Base-by-base conservation (phyloP, 345 rosid genomes). In the Arabidopsis thaliana region DNA sequence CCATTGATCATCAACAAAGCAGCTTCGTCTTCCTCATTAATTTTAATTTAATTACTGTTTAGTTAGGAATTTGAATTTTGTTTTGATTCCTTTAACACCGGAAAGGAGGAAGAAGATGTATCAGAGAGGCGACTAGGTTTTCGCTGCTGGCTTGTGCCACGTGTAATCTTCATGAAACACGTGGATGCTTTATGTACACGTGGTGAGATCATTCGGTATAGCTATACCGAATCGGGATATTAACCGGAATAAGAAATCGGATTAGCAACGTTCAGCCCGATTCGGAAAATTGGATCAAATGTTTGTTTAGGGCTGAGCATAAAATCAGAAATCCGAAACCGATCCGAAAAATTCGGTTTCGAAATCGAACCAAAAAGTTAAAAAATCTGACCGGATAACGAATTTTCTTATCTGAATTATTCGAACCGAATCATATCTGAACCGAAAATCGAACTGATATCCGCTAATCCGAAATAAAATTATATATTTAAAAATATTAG, bases 1-100 rank as follows among this genome's bases (percentile, higher is more conserved):
- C 87, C 98, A 93, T 78, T 2, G 58, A 23, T 89, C 50, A 49
- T 89, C 51, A 80, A 74, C 23, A 67, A 48, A 51, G 81, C 74
- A 51, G 81, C 74, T 79, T 76, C 34, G 44, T 59, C 57, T 57
- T 77, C 53, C 3, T 49, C 25, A 14, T 23, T 23, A 25, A 20
- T n/a, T 14, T 14, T 7, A 6, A 1, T 44, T 32, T 8, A 16
- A 41, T 13, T 23, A 33, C 14, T 32, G 8, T 11, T 63, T 1
- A 6, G 48, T 22, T 8, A 10, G 24, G 38, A 69, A 24, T 67
- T 69, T 37, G 69, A 68, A 44, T 74, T 51, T 65, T 56, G 20
- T 53, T 46, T 38, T 3, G n/a, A 16, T 23, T 28, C 24, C 32
- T n/a, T 51, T 28, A 3, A 7, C 34, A 16, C 61, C 24, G 41